Evolutionary conservation across 495 filamentous ascomycete species (phyloP), one percentile per base, ranked within the genome.

Genomic region (Lasiosphaeris hirsuta): DNA sequence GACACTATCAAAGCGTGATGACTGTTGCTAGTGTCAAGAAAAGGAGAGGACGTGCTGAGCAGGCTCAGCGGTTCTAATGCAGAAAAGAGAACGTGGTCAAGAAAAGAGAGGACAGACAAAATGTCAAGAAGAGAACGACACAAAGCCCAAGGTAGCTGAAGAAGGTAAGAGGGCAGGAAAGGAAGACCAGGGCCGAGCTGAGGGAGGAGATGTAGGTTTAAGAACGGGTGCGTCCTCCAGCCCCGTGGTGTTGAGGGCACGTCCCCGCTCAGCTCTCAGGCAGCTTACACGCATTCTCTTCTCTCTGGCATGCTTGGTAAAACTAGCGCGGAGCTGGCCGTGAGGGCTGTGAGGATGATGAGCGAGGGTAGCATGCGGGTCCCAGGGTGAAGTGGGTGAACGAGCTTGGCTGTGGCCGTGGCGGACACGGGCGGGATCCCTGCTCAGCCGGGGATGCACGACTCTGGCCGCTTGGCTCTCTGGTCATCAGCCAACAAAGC

Each of bases 31-130:
- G 23, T 35, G 51, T 8, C 15, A 18, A 15, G 56, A 53, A 64
- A 76, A 72, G 62, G 69, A 72, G 60, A 55, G 67, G 61, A 64
- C 56, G 67, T 63, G 70, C 72, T 68, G 65, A 75, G 71, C 72
- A 71, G 54, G 54, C 59, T 61, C 65, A 69, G 62, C 56, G 53
- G 19, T 57, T 65, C 43, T 53, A 57, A 13, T 50, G 44, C 15
- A 10, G 1, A 6, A 56, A 65, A 63, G 57, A 49, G 63, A 48
- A 41, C 43, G 55, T 53, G 19, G 30, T 23, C 10, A 37, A 51
- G 54, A 43, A 61, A 57, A 52, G 54, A 61, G 42, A 35, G 58
- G 18, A 50, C 53, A 42, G 63, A 59, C 60, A 38, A 35, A 59
- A 14, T 52, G 60, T 55, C 54, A 65, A 54, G 58, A 70, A 67